Base-by-base conservation (phyloP, 164 flowering plant genomes). In the Echeveria elegans region DNA sequence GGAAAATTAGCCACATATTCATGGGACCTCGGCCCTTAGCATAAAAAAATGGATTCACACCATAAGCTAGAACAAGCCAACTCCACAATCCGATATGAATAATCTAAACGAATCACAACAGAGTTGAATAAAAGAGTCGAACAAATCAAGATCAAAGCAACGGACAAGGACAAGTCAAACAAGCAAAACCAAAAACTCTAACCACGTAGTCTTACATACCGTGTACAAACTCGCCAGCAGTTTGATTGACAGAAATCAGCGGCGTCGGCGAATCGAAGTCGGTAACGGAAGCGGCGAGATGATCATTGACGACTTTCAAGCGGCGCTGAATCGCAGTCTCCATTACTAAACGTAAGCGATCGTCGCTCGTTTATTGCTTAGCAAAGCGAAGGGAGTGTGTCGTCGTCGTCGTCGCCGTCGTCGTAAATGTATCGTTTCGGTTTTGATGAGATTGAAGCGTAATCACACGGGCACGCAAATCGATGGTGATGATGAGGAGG, bases 141-240 rank as follows among this genome's bases (percentile, higher is more conserved):
- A 52, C 59, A 24, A 12, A 52, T 12, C 58, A 50, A 45, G 6
- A 12, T 6, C 19, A 6, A n/a, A 48, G n/a, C 30, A 53, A 10
- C 24, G n/a, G n/a, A n/a, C n/a, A n/a, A n/a, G n/a, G n/a, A n/a
- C n/a, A n/a, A n/a, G n/a, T n/a, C n/a, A n/a, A n/a, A n/a, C n/a
- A n/a, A n/a, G n/a, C n/a, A n/a, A n/a, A n/a, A n/a, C n/a, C n/a
- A n/a, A n/a, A n/a, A n/a, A n/a, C n/a, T n/a, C n/a, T n/a, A n/a
- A n/a, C n/a, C n/a, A n/a, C n/a, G n/a, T n/a, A n/a, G 37, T 43
- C 16, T 16, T 43, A 43, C 15, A 26, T 15, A 56, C 61, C 61
- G 61, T 56, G 19, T 15, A 56, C 61, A 29, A 56, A 56, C 32
- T 56, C 61, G 32, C 61, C 61, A 5, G 61, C 61, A 29, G 61